A percentile compares a stretch with the other conserved stretches of the same genome.
These are phyloP conservation scores for Macrocybe gigantea DNA, from an alignment of 768 basidiomycete genomes.

Conservation along the genomic window DNA sequence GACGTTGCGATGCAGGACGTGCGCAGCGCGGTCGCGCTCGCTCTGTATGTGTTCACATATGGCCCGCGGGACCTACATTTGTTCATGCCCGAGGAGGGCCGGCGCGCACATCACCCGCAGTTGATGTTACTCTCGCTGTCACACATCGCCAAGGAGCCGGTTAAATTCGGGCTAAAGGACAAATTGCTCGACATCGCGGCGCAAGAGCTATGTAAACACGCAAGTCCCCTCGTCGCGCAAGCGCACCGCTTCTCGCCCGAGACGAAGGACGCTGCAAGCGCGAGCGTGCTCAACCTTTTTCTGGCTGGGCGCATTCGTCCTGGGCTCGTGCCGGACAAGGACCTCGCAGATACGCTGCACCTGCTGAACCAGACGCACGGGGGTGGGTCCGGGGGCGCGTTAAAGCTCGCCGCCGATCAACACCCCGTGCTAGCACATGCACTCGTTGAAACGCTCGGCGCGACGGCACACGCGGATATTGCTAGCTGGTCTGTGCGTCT, in stretches of 20 bases:
- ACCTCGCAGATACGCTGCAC: conserved; percentile 30
- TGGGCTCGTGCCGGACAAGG: conserved; percentile 21
- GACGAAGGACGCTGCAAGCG: conserved; percentile 19
- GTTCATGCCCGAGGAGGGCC: conserved; percentile 22
- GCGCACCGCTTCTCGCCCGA: conserved; percentile 21
- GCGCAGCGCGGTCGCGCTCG: conserved; percentile 24
- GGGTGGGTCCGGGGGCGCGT: too few relatives aligned
- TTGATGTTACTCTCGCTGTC: conserved; percentile 28
- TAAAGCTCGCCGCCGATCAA: conserved; percentile 15
- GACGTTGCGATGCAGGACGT: conserved; percentile 20
- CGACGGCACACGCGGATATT: conserved; percentile 24
- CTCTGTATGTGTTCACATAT: conserved; percentile 23
- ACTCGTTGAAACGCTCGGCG: conserved; percentile 22
- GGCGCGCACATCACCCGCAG: conserved; percentile 22
- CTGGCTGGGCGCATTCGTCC: conserved; percentile 25
- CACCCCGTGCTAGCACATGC: conserved; percentile 23
- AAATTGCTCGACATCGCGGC: conserved; percentile 24
- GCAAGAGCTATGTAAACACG: conserved; percentile 26
- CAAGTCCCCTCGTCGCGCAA: conserved; percentile 22
- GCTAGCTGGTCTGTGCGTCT: conserved; percentile 28
- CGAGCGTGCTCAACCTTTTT: conserved; percentile 31
- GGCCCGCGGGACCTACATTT: conserved; percentile 17
- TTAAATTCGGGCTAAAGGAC: conserved; percentile 24
- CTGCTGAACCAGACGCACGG: conserved; percentile 25
- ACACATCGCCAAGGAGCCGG: conserved; percentile 22